Percentiles rank a stretch among this genome's conserved stretches.
Evolutionary conservation across 2,329 filamentous ascomycete species (phyloP).

Genomic region (Ascochyta pisi): DNA sequence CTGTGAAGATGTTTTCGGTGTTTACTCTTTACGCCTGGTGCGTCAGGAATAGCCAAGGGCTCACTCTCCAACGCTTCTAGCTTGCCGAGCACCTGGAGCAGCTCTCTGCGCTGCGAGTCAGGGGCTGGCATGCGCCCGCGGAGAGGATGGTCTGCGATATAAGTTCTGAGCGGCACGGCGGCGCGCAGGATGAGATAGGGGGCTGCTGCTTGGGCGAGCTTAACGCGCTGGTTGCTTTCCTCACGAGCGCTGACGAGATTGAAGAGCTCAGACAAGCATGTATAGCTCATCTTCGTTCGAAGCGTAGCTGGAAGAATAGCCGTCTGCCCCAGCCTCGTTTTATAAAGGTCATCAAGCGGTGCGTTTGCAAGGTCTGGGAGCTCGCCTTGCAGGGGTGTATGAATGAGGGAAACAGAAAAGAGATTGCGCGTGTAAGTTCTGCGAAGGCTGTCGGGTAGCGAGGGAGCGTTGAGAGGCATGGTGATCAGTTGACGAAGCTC

Average conservation of each 20-base stretch:
- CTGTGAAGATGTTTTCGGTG: slow-evolving; percentile 76
- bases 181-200: slow-evolving; percentile 84
- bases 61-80: slow-evolving; percentile 74
- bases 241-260: slow-evolving; percentile 61
- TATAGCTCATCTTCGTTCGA: slow-evolving; percentile 77
- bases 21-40: slow-evolving; percentile 33
- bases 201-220: slow-evolving; percentile 76
- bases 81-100: slow-evolving; percentile 72
- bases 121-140: slow-evolving; percentile 89
- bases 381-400: slow-evolving; percentile 70
- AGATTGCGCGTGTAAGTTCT: slow-evolving; percentile 75
- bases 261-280: slow-evolving; percentile 77
- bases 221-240: slow-evolving; percentile 53
- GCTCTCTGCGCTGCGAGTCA: slow-evolving; percentile 77
- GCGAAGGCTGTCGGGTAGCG: slow-evolving; percentile 71
- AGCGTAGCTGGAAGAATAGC: slow-evolving; percentile 68
- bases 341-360: slow-evolving; percentile 69
- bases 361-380: slow-evolving; percentile 57
- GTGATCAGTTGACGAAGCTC: slow-evolving; percentile 75
- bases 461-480: slow-evolving; percentile 70
- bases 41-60: slow-evolving; percentile 69
- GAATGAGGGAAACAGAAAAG: slow-evolving; percentile 83
- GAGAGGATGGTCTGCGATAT: slow-evolving; percentile 89
- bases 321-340: slow-evolving; percentile 73
- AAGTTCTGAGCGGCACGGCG: slow-evolving; percentile 80